These are phyloP conservation scores for Aspergillus hancockii DNA, from an alignment of 495 filamentous ascomycete genomes.

Conservation along the genomic window DNA sequence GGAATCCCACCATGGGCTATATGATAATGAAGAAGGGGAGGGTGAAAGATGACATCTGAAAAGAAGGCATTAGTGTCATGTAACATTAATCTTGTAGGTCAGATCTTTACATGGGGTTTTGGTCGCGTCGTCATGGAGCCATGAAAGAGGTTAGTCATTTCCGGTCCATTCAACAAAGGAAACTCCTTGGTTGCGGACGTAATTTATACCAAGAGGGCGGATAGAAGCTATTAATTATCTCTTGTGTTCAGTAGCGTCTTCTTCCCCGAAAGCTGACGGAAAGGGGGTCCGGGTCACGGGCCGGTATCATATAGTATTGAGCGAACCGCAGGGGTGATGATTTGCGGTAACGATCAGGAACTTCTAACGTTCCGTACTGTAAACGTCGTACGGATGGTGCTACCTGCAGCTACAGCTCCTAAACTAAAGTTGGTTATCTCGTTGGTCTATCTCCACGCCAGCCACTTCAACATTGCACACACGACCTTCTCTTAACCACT, in stretches of 20 bases:
- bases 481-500: conserved; percentile 1
- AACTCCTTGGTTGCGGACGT: not conserved
- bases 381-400: not conserved
- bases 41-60: not conserved
- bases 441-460: conserved; percentile 6
- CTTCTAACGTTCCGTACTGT: not conserved
- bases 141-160: not conserved
- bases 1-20: not conserved
- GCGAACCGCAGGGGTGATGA: not conserved
- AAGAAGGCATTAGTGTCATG: not conserved
- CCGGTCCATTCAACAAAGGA: not conserved
- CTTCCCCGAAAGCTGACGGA: not conserved
- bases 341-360: not conserved
- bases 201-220: not conserved
- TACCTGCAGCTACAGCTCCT: not conserved
- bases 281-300: not conserved
- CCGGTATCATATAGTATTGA: not conserved
- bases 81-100: not conserved
- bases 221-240: not conserved
- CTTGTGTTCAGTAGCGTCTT: not conserved
- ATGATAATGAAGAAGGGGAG: not conserved
- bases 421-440: not conserved
- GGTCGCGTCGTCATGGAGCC: not conserved
- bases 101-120: not conserved
- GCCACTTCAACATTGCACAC: conserved; percentile 5